Base-by-base conservation (phyloP, 1,284 basidiomycete species). In the Moesziomyces sp. region DNA sequence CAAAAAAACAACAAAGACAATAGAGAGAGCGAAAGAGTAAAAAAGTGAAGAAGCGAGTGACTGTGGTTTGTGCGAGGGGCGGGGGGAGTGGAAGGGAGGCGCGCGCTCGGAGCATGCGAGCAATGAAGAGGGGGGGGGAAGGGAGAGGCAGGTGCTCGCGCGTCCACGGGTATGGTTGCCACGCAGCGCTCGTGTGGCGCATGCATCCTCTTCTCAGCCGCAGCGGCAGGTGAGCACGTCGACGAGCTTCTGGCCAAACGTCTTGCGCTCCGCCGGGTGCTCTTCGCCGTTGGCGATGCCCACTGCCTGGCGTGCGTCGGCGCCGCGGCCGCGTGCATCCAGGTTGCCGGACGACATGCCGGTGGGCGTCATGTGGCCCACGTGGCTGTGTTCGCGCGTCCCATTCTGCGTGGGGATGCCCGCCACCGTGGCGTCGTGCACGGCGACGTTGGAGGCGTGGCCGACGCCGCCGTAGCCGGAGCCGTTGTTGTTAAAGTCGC, bases 221-320 rank as follows among this genome's bases (percentile, higher is more conserved):
- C 85, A 85, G 40, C 84, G 74, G 60, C 85, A 85, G 3, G 84
- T 85, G 45, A 85, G 61, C 40, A 85, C 66, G 42, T 79, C 77
- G 19, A 83, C 73, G 34, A 85, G 60, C 68, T 83, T 84, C 68
- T 81, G 78, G 7, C 84, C 84, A 53, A 81, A 79, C 40, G 70
- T 71, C 58, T 76, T 70, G 34, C 79, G 61, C 48, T 78, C 78
- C 11, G 72, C 74, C 1, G 74, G 76, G 56, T 78, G 71, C 24
- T 70, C 60, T n/a, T 74, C 76, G 21, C 57, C 84, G 69, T 73
- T 84, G 71, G 60, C 80, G 63, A 68, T 77, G 11, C 59, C 72
- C 56, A 76, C 58, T 56, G 75, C 69, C 18, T 71, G 75, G 13
- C 78, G 58, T 18, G 51, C 55, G 24, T 80, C 77, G 38, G 43